Conservation (phyloP, 1,139 yeast genomes). For the Hansenula anomala region DNA sequence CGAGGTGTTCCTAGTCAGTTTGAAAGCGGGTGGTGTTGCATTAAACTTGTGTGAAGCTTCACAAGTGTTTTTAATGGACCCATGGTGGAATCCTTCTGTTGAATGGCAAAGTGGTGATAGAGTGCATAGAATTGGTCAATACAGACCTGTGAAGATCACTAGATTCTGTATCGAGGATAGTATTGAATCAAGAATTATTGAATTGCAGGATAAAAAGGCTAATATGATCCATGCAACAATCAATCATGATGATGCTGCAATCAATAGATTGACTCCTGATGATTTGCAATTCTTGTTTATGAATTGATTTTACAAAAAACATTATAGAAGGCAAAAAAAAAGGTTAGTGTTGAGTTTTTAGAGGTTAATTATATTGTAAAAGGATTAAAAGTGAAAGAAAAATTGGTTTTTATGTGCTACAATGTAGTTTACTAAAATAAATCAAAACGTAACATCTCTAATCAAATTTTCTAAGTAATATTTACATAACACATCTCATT, state of each 20-base stretch:
- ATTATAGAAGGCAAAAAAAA: too few species aligned
- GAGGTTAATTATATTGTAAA: too few species aligned
- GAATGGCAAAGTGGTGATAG: slow-evolving; percentile 99
- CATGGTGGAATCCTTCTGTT: slow-evolving; percentile 99
- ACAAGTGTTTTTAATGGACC: slow-evolving; percentile 90
- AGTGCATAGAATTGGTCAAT: slow-evolving; percentile 96
- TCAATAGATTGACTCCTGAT: slow-evolving; percentile 81
- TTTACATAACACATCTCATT: too few species aligned
- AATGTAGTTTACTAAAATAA: too few species aligned
- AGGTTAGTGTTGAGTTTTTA: slow-evolving; percentile 1
- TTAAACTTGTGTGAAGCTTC: slow-evolving; percentile 94
- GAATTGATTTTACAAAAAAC: too few species aligned
- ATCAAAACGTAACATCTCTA: too few species aligned
- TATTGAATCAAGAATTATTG: slow-evolving; percentile 92
- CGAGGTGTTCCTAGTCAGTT: slow-evolving; percentile 88
- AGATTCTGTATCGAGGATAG: slow-evolving; percentile 93
- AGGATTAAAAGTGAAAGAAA: too few species aligned
- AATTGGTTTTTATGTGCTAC: too few species aligned
- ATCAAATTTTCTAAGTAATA: too few species aligned
- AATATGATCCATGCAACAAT: slow-evolving; percentile 97
- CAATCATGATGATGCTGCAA: slow-evolving; percentile 87
- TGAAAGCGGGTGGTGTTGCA: slow-evolving; percentile 99
- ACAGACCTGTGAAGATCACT: slow-evolving; percentile 89
- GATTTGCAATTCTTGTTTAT: slow-evolving; percentile 91
- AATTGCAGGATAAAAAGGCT: slow-evolving; percentile 93